Percentiles rank a stretch among this genome's conserved stretches.
These are phyloP conservation scores for Batkoa obscura DNA, from an alignment of 371 early-diverging fungal genomes.

Conservation along the genomic window DNA sequence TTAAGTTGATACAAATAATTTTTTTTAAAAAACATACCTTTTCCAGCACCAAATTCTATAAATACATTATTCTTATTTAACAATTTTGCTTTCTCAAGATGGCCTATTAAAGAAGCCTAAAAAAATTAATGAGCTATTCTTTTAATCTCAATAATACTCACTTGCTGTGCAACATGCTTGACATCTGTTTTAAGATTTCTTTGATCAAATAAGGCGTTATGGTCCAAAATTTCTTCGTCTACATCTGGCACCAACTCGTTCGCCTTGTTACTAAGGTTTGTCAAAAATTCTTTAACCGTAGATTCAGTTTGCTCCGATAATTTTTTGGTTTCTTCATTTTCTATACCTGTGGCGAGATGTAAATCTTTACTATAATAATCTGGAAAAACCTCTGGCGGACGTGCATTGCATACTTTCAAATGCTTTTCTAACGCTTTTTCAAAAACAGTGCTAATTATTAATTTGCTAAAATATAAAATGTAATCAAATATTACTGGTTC, in stretches of 20 bases:
- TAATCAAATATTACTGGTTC: slow-evolving; percentile 33
- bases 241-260: slow-evolving; percentile 21
- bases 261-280: slow-evolving; percentile 20
- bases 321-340: slow-evolving; percentile 9
- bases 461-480: not conserved
- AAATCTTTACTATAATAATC: slow-evolving; percentile 29
- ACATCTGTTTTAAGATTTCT: slow-evolving; percentile 21
- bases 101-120: slow-evolving; percentile 57
- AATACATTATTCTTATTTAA: slow-evolving; percentile 31
- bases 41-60: slow-evolving; percentile 73
- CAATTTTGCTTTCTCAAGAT: slow-evolving; percentile 39
- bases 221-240: slow-evolving; percentile 21
- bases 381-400: slow-evolving; percentile 25
- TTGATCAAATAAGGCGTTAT: slow-evolving; percentile 11
- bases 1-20: not conserved
- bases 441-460: slow-evolving; percentile 30
- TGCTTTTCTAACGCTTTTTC: slow-evolving; percentile 42
- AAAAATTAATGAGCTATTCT: not conserved
- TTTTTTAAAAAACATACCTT: slow-evolving; percentile 18
- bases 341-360: slow-evolving; percentile 28
- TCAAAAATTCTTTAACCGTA: slow-evolving; percentile 14
- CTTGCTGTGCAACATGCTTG: slow-evolving; percentile 51
- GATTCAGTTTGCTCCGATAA: slow-evolving; percentile 4
- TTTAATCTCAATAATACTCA: slow-evolving; percentile 5
- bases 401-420: slow-evolving; percentile 43